These are phyloP conservation scores for Hyphodiscus hymeniophilus DNA, from an alignment of 495 filamentous ascomycete species.

Conservation along the genomic window DNA sequence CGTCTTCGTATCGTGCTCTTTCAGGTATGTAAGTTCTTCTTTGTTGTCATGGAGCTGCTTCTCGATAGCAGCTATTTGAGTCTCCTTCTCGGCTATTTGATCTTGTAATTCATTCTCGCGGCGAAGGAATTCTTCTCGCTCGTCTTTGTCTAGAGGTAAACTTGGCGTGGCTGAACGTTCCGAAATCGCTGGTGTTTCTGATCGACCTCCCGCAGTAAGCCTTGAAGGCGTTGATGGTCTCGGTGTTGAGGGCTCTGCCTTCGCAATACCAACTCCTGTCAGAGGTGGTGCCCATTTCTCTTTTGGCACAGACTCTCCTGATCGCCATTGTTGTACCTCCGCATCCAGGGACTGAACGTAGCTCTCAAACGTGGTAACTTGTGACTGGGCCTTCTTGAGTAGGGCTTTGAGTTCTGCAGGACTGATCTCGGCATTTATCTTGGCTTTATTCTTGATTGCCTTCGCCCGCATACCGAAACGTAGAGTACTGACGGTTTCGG, in stretches of 20 bases:
- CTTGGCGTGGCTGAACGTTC: conserved; percentile 84
- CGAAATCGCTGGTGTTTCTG: conserved; percentile 56
- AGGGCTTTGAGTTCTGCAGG: conserved; percentile 87
- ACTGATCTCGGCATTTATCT: conserved; percentile 96
- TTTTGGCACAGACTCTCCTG: conserved; percentile 79
- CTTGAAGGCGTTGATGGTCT: conserved; percentile 79
- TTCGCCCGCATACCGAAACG: conserved; percentile 96
- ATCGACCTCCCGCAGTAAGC: conserved; percentile 66
- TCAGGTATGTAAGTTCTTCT: conserved; percentile 73
- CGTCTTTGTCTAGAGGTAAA: conserved; percentile 86
- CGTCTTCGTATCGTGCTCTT: conserved; percentile 71
- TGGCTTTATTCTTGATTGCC: conserved; percentile 99
- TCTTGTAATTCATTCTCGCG: conserved; percentile 96
- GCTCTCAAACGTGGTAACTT: conserved; percentile 78
- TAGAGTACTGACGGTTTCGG: conserved; percentile 86
- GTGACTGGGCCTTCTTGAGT: conserved; percentile 82
- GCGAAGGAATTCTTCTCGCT: conserved; percentile 90
- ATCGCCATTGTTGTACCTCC: conserved; percentile 80
- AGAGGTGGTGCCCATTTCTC: conserved; percentile 68
- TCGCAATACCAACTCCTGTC: conserved; percentile 43
- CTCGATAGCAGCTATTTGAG: conserved; percentile 68
- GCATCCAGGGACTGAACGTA: conserved; percentile 80
- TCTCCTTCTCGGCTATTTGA: conserved; percentile 88
- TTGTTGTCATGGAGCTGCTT: conserved; percentile 68
- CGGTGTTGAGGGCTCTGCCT: conserved; percentile 49